A percentile compares a stretch with the other conserved stretches of the same genome.
Evolutionary conservation across 306 rosid genomes (phyloP).

Genomic region (Corylus avellana): DNA sequence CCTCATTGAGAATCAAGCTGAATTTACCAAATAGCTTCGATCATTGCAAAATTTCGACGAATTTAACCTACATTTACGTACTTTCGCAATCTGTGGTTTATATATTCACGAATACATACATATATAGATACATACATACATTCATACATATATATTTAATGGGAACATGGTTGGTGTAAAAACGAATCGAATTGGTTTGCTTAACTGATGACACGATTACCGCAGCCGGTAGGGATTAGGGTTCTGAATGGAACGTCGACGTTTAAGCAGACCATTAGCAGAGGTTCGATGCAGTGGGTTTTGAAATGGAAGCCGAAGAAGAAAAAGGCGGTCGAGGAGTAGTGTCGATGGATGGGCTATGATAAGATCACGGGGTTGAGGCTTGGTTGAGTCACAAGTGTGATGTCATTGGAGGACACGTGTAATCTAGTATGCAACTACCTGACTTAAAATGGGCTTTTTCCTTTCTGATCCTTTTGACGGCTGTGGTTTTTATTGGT

Average conservation of each 20-base stretch:
- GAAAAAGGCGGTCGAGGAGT: constrained; percentile 28
- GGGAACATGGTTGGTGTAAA: neutral
- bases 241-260: constrained; percentile 26
- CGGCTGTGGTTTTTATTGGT: constrained; percentile 11
- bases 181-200: neutral
- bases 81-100: neutral
- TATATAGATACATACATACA: too few species aligned
- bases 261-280: constrained; percentile 15
- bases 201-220: constrained; percentile 13
- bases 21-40: neutral
- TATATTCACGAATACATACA: neutral
- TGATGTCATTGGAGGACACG: neutral
- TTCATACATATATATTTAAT: neutral
- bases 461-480: neutral
- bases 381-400: neutral
- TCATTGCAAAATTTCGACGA: neutral
- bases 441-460: neutral
- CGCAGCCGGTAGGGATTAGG: constrained; percentile 11
- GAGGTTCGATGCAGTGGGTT: neutral
- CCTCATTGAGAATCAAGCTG: constrained; percentile 46
- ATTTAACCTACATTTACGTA: neutral
- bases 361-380: neutral
- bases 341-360: neutral
- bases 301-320: neutral
- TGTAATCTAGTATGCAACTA: neutral